These are phyloP conservation scores for Pseudoperonospora humuli DNA, from an alignment of 352 stramenopile genomes.

Conservation along the genomic window DNA sequence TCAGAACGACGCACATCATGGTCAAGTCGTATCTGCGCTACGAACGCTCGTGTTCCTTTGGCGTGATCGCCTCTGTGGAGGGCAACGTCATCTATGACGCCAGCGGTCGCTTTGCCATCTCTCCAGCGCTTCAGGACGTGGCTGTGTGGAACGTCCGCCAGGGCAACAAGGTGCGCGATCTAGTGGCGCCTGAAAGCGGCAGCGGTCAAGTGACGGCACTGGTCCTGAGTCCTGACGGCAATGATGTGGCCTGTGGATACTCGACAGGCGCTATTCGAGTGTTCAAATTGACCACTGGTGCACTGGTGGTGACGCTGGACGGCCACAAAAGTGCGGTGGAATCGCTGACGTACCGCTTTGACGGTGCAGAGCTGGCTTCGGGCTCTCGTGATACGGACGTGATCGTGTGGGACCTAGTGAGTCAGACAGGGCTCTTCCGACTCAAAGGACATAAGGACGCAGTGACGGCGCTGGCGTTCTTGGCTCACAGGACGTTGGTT, in stretches of 20 bases:
- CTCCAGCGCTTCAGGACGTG: constrained; percentile 85
- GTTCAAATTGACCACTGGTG: constrained; percentile 70
- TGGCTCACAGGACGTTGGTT: constrained; percentile 45
- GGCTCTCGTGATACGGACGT: constrained; percentile 89
- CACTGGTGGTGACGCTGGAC: constrained; percentile 80
- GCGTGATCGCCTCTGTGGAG: constrained; percentile 84
- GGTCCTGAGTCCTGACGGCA: constrained; percentile 66
- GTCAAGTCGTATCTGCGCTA: constrained; percentile 94
- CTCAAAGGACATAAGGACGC: constrained; percentile 91
- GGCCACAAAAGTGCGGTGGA: constrained; percentile 84
- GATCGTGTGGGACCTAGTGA: constrained; percentile 91
- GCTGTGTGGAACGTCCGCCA: constrained; percentile 89
- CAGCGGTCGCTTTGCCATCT: constrained; percentile 80
- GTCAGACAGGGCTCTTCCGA: constrained; percentile 83
- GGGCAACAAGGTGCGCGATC: constrained; percentile 72
- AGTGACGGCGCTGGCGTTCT: constrained; percentile 86
- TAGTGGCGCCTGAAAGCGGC: constrained; percentile 30
- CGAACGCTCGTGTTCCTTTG: constrained; percentile 83
- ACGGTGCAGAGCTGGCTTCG: constrained; percentile 75
- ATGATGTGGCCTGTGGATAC: constrained; percentile 77
- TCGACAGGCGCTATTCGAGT: constrained; percentile 71
- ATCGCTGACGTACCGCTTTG: constrained; percentile 60
- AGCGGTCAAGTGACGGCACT: constrained; percentile 74
- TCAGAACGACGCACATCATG: constrained; percentile 19
- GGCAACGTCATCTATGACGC: constrained; percentile 86